A percentile compares a stretch with the other conserved stretches of the same genome.
Evolutionary conservation across 768 basidiomycete genomes (phyloP).

Genomic region (Steccherinum ochraceum): DNA sequence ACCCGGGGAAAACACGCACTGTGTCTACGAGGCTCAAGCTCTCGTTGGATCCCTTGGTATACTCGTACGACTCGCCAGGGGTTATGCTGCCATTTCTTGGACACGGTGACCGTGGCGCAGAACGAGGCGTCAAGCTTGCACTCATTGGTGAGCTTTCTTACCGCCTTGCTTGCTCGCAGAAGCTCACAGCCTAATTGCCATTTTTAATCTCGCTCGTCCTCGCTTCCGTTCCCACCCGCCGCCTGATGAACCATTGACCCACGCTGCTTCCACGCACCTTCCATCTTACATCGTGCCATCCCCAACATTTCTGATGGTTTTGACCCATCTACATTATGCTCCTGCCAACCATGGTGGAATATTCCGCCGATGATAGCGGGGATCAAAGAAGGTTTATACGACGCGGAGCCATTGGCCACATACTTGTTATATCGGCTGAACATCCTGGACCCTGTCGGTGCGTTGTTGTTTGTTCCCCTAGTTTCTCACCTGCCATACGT

Average conservation of each 20-base stretch:
- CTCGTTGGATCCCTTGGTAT: slow-evolving; percentile 72
- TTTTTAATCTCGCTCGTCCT: background rate
- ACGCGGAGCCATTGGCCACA: slow-evolving; percentile 74
- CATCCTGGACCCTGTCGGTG: slow-evolving; percentile 65
- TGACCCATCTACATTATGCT: background rate
- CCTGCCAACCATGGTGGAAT: background rate
- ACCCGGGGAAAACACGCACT: slow-evolving; percentile 86
- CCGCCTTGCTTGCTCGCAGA: background rate
- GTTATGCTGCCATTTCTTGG: slow-evolving; percentile 97
- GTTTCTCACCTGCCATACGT: background rate
- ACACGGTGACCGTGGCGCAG: slow-evolving; percentile 75
- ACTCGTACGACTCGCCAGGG: slow-evolving; percentile 94
- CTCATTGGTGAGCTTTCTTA: slow-evolving; percentile 67
- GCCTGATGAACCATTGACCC: background rate
- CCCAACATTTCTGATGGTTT: background rate
- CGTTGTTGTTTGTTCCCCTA: slow-evolving; percentile 23
- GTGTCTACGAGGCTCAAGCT: slow-evolving; percentile 88
- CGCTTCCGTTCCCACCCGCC: background rate
- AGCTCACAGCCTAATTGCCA: background rate
- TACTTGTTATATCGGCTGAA: slow-evolving; percentile 87
- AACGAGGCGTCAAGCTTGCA: slow-evolving; percentile 88
- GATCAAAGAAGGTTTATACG: slow-evolving; percentile 90
- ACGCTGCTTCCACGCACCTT: no score
- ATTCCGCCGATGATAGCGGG: slow-evolving; percentile 48
- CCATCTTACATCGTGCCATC: background rate